Conservation (phyloP, 768 basidiomycete genomes). For the Phylloporus sp. region DNA sequence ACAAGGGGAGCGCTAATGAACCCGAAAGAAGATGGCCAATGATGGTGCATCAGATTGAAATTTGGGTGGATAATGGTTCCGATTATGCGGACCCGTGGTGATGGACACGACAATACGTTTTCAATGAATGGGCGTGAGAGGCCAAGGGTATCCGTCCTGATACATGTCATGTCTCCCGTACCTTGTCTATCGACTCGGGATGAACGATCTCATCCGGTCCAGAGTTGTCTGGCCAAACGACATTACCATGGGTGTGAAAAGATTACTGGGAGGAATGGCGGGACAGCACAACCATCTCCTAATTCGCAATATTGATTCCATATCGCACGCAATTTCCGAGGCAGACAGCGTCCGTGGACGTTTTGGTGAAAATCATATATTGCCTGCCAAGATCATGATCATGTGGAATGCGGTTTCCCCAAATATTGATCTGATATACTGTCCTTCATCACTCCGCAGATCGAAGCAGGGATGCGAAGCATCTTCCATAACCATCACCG, state of each 20-base stretch:
- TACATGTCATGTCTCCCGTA: not conserved
- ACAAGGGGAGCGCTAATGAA: constrained; percentile 1
- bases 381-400: constrained; percentile 8
- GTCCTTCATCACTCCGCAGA: constrained; percentile 24
- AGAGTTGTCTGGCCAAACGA: not conserved
- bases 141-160: not conserved
- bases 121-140: constrained; percentile 4
- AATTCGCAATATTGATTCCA: constrained; percentile 11
- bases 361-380: constrained; percentile 6
- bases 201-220: not conserved
- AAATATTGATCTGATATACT: constrained; percentile 17
- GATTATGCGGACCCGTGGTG: constrained; percentile 7
- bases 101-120: constrained; percentile 9
- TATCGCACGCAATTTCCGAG: constrained; percentile 23
- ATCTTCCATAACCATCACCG: constrained; percentile 27
- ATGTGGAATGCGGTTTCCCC: constrained; percentile 4
- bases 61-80: constrained; percentile 1
- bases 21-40: not conserved
- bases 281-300: not conserved
- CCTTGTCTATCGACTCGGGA: not conserved
- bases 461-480: constrained; percentile 16
- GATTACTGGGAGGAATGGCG: not conserved
- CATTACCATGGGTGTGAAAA: not conserved
- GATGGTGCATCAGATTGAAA: not conserved
- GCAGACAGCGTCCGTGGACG: constrained; percentile 7